Evolutionary conservation across 139 green algal species (phyloP), one percentile per base, ranked within the genome.

Genomic region (Tetratostichococcus sp.): DNA sequence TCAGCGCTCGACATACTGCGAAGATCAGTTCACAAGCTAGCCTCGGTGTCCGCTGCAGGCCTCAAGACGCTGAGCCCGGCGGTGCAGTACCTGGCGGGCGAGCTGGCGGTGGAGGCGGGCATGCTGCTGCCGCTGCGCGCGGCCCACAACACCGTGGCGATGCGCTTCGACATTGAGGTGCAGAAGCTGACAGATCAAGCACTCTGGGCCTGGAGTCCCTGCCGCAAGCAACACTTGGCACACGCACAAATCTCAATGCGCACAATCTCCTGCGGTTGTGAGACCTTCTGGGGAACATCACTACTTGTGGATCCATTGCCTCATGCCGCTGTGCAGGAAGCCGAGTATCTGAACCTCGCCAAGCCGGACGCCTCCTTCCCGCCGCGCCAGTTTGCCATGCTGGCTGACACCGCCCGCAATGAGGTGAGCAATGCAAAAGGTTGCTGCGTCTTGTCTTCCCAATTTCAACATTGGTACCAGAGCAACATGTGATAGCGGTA

Each of bases 31-130:
- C 50, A 62, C 19, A n/a, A n/a, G n/a, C n/a, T n/a, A n/a, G n/a
- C n/a, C n/a, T n/a, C n/a, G n/a, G n/a, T n/a, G n/a, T n/a, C 26
- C 14, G 39, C 0, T 70, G 39, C 74, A 77, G 79, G 84, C 31
- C 75, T 86, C 69, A 71, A 58, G 31, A 79, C 71, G 59, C 69
- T 94, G 68, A 73, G 80, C 35, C 87, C 91, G 1, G 88, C 85
- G 0, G 19, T 95, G 67, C 91, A 95, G 72, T 95, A 89, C 82
- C 79, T 94, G 30, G 67, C 84, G 3, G 91, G 89, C 1, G 81
- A 90, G 70, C 77, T 94, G 11, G 25, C 39, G 16, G 87, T 93
- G 67, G 70, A 78, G 4, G 43, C 39, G 6, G 90, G 87, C 2
- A 30, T 71, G 1, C 77, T 87, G 8, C 34, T 90, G 34, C 86